Conservation (phyloP, 176 grass and related monocot species). For the Thalia dealbata region DNA sequence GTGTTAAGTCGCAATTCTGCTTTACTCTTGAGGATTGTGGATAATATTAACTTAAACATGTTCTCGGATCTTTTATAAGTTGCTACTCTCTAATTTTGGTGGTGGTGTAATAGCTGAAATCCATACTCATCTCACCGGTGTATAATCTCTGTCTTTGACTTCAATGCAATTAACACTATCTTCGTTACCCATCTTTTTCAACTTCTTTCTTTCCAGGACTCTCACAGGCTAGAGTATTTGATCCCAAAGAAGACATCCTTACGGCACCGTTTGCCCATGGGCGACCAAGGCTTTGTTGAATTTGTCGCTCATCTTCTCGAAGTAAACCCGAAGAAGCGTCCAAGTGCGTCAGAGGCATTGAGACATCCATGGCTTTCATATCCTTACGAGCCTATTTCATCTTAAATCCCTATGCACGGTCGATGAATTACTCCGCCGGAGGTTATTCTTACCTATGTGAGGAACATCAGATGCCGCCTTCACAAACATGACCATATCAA, state of each 20-base stretch:
- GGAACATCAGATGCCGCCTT: not conserved
- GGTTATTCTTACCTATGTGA: not conserved
- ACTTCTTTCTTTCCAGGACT: constrained; percentile 46
- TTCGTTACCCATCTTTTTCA: not conserved
- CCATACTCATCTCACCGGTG: not conserved
- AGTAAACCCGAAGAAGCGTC: constrained; percentile 88
- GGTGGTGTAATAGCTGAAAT: not conserved
- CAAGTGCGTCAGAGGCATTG: constrained; percentile 74
- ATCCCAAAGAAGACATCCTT: constrained; percentile 92
- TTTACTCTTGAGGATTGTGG: not conserved
- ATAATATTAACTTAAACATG: not conserved
- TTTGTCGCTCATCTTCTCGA: constrained; percentile 81
- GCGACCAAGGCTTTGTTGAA: constrained; percentile 88
- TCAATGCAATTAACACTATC: not conserved
- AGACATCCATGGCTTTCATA: constrained; percentile 99
- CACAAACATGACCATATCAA: not conserved
- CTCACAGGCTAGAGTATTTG: constrained; percentile 82
- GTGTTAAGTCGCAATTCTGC: not conserved
- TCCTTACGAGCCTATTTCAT: constrained; percentile 96
- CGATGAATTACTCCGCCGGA: not conserved
- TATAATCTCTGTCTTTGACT: not conserved
- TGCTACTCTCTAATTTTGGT: too few species aligned
- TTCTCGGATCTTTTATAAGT: not conserved
- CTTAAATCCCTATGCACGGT: constrained; percentile 27
- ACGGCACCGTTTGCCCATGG: constrained; percentile 73